phyloP scores from a whole-genome alignment of 352 stramenopile genomes.

The Pythium oligandrum region DNA sequence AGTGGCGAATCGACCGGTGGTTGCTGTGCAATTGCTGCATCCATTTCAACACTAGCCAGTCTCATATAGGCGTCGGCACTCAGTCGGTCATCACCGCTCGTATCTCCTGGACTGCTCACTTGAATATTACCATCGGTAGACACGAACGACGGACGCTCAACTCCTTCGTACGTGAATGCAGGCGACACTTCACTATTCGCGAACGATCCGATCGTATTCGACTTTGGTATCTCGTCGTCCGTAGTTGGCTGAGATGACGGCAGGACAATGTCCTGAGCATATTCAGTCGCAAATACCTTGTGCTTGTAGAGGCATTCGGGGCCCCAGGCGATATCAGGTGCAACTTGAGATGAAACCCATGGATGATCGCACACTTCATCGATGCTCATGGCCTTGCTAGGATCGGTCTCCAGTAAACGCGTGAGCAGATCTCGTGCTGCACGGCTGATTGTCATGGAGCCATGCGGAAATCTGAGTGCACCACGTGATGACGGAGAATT shows the following conservation, averaged over 20 bases:
- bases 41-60: conserved; percentile 56
- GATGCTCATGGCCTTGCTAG: conserved; percentile 39
- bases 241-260: no score
- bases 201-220: conserved; percentile 6
- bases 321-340: conserved; percentile 40
- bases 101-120: neutral
- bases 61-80: conserved; percentile 80
- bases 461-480: conserved; percentile 14
- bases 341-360: conserved; percentile 55
- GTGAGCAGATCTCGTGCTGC: conserved; percentile 57
- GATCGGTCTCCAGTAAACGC: conserved; percentile 54
- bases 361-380: conserved; percentile 58
- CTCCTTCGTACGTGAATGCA: neutral
- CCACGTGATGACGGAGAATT: no score
- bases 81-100: conserved; percentile 23
- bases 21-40: conserved; percentile 15
- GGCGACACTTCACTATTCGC: neutral
- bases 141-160: conserved; percentile 63
- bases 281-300: conserved; percentile 34
- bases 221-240: conserved; percentile 2
- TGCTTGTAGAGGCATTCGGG: conserved; percentile 33
- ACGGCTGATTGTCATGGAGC: conserved; percentile 49
- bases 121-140: conserved; percentile 52
- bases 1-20: no score
- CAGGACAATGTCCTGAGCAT: conserved; percentile 10